Evolutionary conservation across 202 grass and related monocot genomes (phyloP), one percentile per base, ranked within the genome.

Genomic region (Carex arenaria): DNA sequence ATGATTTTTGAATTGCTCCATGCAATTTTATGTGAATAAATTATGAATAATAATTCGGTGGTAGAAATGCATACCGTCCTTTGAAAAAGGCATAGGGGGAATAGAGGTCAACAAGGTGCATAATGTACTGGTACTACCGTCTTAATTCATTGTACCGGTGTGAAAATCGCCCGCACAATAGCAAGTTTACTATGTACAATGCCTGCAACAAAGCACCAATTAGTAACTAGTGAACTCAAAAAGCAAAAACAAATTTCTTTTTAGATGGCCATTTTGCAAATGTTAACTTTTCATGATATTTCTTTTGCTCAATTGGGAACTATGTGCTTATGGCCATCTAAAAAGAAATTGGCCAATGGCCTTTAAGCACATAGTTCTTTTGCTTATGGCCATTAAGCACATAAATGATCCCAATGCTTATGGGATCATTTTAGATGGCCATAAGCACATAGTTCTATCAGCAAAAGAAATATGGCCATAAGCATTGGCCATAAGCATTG

Each of bases 91-190:
- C 76, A 71, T 92, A 97, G 0, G 94, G 91, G 5, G 84, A 79
- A 43, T 97, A 97, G 60, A 97, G 88, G 5, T 91, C 88, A 38
- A 91, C 85, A 10, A 97, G 90, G 52, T 83, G 88, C 91, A 97
- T 84, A 28, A 85, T 80, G 6, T 83, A 87, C 34, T 81, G 88
- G 79, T 92, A 97, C 57, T 81, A 86, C 4, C 83, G 84, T 60
- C 28, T 90, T 7, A 85, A 63, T 4, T 97, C 88, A 0, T 92
- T 75, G 67, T 97, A 94, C 22, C 79, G 61, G 3, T 66, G 18
- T 0, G 85, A 84, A 38, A 97, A 90, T 23, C 51, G 3, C 0
- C 94, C 90, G 8, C 90, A 91, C 2, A 88, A 84, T 22, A 91
- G 40, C 59, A 94, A 72, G 38, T 93, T 93, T 13, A 87, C 26